Evolutionary conservation across 2,329 filamentous ascomycete genomes (phyloP).

Genomic region (Nectriaceae sp.): DNA sequence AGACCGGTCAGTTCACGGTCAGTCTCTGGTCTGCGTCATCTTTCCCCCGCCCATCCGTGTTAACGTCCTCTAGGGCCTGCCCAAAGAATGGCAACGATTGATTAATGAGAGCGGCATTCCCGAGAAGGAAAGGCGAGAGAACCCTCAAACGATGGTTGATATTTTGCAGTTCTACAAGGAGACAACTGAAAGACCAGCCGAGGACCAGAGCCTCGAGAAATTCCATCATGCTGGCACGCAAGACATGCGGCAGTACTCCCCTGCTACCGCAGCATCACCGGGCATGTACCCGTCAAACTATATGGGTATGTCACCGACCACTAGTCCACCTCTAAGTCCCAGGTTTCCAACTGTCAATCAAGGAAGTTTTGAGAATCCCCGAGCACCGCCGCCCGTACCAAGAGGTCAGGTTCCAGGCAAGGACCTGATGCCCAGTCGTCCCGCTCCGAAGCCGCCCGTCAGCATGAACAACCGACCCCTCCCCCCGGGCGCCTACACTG

Average conservation of each 20-base stretch:
- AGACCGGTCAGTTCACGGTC: constrained; percentile 95
- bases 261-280: constrained; percentile 51
- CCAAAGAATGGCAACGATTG: constrained; percentile 96
- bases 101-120: constrained; percentile 95
- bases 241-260: constrained; percentile 41
- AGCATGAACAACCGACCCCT: constrained; percentile 58
- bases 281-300: constrained; percentile 57
- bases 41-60: constrained; percentile 16
- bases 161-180: constrained; percentile 98
- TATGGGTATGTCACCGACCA: constrained; percentile 61
- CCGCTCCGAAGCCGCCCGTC: constrained; percentile 84
- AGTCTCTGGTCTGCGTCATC: constrained; percentile 36
- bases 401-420: constrained; percentile 49
- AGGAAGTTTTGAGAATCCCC: constrained; percentile 96
- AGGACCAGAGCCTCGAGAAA: constrained; percentile 93
- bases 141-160: constrained; percentile 93
- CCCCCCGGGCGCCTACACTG: constrained; percentile 50
- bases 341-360: constrained; percentile 84
- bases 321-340: constrained; percentile 80
- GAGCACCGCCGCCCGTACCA: constrained; percentile 88
- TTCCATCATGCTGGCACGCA: constrained; percentile 80
- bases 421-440: constrained; percentile 73
- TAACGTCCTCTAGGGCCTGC: constrained; percentile 67
- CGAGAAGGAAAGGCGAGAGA: constrained; percentile 92
- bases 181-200: constrained; percentile 75